Evolutionary conservation across 2,329 filamentous ascomycete genomes (phyloP).

Genomic region (Thelonectria blattea): DNA sequence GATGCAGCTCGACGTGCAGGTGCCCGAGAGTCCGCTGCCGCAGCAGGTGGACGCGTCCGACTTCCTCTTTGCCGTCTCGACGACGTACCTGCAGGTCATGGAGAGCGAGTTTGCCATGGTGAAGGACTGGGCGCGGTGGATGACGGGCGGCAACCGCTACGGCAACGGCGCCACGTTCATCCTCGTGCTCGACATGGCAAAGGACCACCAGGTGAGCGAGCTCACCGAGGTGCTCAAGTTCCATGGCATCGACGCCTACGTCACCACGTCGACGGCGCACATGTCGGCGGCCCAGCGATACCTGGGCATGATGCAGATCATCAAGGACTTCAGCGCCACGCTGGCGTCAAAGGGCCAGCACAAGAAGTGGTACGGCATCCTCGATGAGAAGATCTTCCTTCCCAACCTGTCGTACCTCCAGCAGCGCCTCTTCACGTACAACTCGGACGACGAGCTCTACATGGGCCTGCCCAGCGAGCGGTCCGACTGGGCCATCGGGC

Average conservation of each 20-base stretch:
- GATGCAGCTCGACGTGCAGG: conserved; percentile 43
- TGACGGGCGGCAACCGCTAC: conserved; percentile 48
- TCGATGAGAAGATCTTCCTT: conserved; percentile 56
- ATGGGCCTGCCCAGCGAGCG: conserved; percentile 52
- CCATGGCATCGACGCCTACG: conserved; percentile 48
- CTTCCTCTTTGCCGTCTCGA: conserved; percentile 52
- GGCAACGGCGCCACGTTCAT: conserved; percentile 53
- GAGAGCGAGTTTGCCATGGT: conserved; percentile 48
- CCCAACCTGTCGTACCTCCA: conserved; percentile 50
- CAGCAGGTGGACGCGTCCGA: conserved; percentile 47
- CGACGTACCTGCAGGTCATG: conserved; percentile 49
- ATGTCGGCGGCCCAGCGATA: conserved; percentile 45
- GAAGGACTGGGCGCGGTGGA: conserved; percentile 53
- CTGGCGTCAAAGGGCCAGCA: conserved; percentile 44
- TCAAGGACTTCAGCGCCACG: conserved; percentile 43
- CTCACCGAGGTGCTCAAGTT: conserved; percentile 41
- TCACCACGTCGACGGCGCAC: conserved; percentile 41
- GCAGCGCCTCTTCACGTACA: conserved; percentile 44
- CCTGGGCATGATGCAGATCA: conserved; percentile 45
- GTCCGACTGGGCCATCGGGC: conserved; percentile 49
- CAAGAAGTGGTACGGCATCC: conserved; percentile 51
- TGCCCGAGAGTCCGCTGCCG: conserved; percentile 39
- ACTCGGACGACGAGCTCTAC: conserved; percentile 44
- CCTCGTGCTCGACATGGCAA: conserved; percentile 49
- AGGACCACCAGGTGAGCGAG: conserved; percentile 40